Base-by-base conservation (phyloP, 2,329 filamentous ascomycete species). In the Alternaria dauci region DNA sequence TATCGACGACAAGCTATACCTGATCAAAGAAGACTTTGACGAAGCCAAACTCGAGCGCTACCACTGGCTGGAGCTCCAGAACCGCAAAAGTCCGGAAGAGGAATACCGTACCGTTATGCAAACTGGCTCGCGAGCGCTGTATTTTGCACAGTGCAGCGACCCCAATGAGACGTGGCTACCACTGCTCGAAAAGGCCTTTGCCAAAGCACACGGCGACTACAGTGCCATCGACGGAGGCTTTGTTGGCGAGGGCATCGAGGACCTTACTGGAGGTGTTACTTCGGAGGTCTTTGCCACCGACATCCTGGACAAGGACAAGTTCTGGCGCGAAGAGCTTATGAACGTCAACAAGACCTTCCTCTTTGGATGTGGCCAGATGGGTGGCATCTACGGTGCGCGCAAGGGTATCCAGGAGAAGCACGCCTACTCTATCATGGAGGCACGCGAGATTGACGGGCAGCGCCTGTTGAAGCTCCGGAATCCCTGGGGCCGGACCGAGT, bases 1-100 rank as follows among this genome's bases (percentile, higher is more conserved):
- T 63, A 88, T 97, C 60, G 93, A 97, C 73, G 93, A 97, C 78
- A 96, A 96, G 79, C 84, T 97, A 3, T 96, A 92, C 75, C 85
- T 96, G 18, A 91, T 89, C 61, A 92, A 91, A 2, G 90, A 92
- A 5, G 90, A 91, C 72, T 96, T 92, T 81, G 91, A 96, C 66
- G 91, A 92, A 54, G 73, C 81, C 34, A 89, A 88, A 1, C 89
- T 91, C 52, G 90, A 93, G 72, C 87, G 91, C 39, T 86, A 91
- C 55, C 83, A 93, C 25, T 86, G 93, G 72, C 87, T 93, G 69
- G 89, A 93, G 70, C 88, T 92, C 48, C 77, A 79, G 52, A 91
- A 92, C 72, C 87, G 90, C 55, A 88, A 89, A 52, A 89, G 91
- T 52, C 87, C 89, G 0, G 90, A 93, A 72, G 85, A 87, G 50